A percentile compares a stretch with the other conserved stretches of the same genome.
Conservation (phyloP, 225 moss, liverwort and hornwort species). For the Bryum argenteum region DNA sequence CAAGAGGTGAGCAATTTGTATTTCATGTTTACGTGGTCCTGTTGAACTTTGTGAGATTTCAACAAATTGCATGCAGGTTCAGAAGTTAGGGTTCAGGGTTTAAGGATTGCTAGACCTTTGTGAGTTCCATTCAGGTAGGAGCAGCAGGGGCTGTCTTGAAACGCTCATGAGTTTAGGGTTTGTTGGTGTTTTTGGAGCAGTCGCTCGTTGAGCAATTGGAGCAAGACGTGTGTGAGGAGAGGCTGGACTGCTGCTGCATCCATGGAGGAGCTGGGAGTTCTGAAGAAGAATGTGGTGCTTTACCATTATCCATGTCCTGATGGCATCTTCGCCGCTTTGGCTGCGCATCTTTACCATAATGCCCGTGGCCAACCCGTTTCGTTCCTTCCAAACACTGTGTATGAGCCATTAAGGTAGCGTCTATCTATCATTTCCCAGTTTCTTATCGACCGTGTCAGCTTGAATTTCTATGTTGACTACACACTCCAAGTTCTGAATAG, state of each 20-base stretch:
- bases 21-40: too few species aligned
- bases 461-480: too few species aligned
- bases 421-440: neutral
- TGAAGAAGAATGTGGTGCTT: slow-evolving; percentile 56
- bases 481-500: too few species aligned
- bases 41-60: too few species aligned
- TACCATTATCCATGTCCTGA: slow-evolving; percentile 94
- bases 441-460: neutral
- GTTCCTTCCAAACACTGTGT: slow-evolving; percentile 82
- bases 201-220: slow-evolving; percentile 5
- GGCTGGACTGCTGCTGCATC: slow-evolving; percentile 21
- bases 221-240: slow-evolving; percentile 24
- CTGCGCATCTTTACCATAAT: slow-evolving; percentile 72
- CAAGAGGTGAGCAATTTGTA: too few species aligned
- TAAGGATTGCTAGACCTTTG: too few species aligned
- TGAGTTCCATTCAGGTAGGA: too few species aligned
- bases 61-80: too few species aligned
- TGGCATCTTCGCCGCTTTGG: slow-evolving; percentile 82
- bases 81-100: too few species aligned
- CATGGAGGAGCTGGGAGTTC: slow-evolving; percentile 30
- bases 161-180: neutral
- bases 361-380: slow-evolving; percentile 57
- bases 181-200: slow-evolving; percentile 27
- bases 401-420: slow-evolving; percentile 61
- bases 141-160: too few species aligned